Percentiles rank a stretch among this genome's conserved stretches.
Conservation (phyloP, 179 eudicot genomes). For the Carnegiea gigantea region DNA sequence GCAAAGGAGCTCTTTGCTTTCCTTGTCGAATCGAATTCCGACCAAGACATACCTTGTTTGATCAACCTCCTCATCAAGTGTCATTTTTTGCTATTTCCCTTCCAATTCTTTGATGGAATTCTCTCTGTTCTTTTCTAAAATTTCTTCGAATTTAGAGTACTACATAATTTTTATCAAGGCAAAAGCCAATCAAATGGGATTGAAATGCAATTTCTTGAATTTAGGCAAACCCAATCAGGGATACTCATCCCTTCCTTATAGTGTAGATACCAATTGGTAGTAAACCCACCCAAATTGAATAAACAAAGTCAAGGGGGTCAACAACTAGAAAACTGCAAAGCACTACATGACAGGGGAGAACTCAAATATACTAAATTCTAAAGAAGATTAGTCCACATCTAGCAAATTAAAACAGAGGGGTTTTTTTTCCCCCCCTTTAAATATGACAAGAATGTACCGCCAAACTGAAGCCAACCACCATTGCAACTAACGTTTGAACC, state of each 20-base stretch:
- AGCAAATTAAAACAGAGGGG: background rate
- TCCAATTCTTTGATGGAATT: slow-evolving; percentile 19
- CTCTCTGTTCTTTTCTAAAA: background rate
- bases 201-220: background rate
- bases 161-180: background rate
- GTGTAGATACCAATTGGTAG: slow-evolving; percentile 20
- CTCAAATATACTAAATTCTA: slow-evolving; percentile 16
- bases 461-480: slow-evolving; percentile 38
- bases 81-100: slow-evolving; percentile 29
- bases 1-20: slow-evolving; percentile 62
- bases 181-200: background rate
- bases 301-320: slow-evolving; percentile 17
- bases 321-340: slow-evolving; percentile 24
- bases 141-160: background rate
- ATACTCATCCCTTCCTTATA: slow-evolving; percentile 11
- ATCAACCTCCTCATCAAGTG: slow-evolving; percentile 24
- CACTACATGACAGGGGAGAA: slow-evolving; percentile 28
- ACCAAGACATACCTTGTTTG: slow-evolving; percentile 54
- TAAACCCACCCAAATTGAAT: slow-evolving; percentile 14
- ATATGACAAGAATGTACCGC: slow-evolving; percentile 22
- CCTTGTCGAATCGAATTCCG: slow-evolving; percentile 68
- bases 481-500: slow-evolving; percentile 45
- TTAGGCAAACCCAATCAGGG: slow-evolving; percentile 28
- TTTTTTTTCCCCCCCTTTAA: background rate
- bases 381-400: slow-evolving; percentile 9